Base-by-base conservation (phyloP, 768 basidiomycete genomes). In the Collybia nuda region DNA sequence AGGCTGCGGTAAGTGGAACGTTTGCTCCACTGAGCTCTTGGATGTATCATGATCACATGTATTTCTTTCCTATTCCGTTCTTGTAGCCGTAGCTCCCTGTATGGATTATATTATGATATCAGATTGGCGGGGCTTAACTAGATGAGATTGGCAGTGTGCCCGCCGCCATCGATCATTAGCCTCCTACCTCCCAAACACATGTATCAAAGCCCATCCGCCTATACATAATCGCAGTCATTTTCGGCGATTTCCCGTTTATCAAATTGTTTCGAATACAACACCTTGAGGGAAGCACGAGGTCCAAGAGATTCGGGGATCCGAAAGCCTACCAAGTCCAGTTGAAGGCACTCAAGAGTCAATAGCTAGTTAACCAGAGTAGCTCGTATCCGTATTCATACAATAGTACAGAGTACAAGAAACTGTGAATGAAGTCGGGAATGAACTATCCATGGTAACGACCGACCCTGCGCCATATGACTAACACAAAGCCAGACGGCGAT, bases 241-340 rank as follows among this genome's bases (percentile, higher is more conserved):
- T 40, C 40, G 40, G 40, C 22, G 40, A 40, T 40, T 40, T 12
- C 40, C 40, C 8, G 19, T 19, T n/a, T n/a, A n/a, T 7, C 11
- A 40, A 32, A 5, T 32, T 32, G 47, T 49, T 45, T 44, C 44
- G 23, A 46, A 24, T 47, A 38, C 44, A 26, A 28, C 2, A 36
- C 51, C 55, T 56, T 38, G 49, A 50, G 48, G 52, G 12, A 17
- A 29, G 48, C 49, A 53, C 43, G 52, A 53, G 45, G 46, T 23
- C 35, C 32, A 40, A 47, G 26, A 24, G 29, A 26, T 44, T 26
- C 42, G 39, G 18, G 38, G 18, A 11, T 14, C 24, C 12, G 26
- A 2, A 28, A 15, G 18, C 37, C 11, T 22, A 18, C 7, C 11
- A 6, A n/a, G 2, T 17, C 14, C 47, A 48, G 23, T 40, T 14